These are phyloP conservation scores for Leccinum rimulosum DNA, from an alignment of 768 basidiomycete species.

Conservation along the genomic window DNA sequence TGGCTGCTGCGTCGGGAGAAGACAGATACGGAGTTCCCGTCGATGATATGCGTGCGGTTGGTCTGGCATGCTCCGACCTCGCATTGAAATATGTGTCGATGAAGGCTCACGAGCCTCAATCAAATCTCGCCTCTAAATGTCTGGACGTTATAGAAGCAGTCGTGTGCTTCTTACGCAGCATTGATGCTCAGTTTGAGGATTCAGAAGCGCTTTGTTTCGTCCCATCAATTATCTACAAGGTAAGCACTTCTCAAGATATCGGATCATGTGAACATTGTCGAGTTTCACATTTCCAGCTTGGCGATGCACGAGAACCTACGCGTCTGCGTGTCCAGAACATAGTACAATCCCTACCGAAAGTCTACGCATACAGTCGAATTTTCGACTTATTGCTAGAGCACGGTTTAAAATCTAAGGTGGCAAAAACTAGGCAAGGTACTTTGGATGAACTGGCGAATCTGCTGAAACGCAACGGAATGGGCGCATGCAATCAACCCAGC, in stretches of 20 bases:
- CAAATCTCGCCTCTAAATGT: slow-evolving; percentile 84
- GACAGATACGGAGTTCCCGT: slow-evolving; percentile 46
- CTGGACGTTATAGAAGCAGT: slow-evolving; percentile 83
- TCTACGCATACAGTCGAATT: slow-evolving; percentile 91
- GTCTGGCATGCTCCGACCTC: slow-evolving; percentile 87
- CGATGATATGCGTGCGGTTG: slow-evolving; percentile 56
- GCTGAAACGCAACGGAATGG: slow-evolving; percentile 78
- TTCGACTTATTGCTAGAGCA: slow-evolving; percentile 87
- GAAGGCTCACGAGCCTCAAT: slow-evolving; percentile 86
- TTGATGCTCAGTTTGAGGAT: slow-evolving; percentile 79
- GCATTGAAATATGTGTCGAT: slow-evolving; percentile 92
- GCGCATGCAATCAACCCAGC: slow-evolving; percentile 68
- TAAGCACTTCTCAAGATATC: slow-evolving; percentile 27
- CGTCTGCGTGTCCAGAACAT: slow-evolving; percentile 79
- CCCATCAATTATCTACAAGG: slow-evolving; percentile 88
- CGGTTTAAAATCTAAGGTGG: slow-evolving; percentile 86
- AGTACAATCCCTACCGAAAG: slow-evolving; percentile 79
- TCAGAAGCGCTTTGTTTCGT: slow-evolving; percentile 85
- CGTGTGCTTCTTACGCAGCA: slow-evolving; percentile 66
- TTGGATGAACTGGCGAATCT: slow-evolving; percentile 79
- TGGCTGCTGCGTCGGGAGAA: slow-evolving; percentile 52
- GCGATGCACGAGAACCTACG: slow-evolving; percentile 85
- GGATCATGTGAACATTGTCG: background rate
- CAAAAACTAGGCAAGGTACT: slow-evolving; percentile 85
- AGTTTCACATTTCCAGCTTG: slow-evolving; percentile 56